Evolutionary conservation across 805 yeast species (phyloP).

Genomic region (Wickerhamiella siamensis): DNA sequence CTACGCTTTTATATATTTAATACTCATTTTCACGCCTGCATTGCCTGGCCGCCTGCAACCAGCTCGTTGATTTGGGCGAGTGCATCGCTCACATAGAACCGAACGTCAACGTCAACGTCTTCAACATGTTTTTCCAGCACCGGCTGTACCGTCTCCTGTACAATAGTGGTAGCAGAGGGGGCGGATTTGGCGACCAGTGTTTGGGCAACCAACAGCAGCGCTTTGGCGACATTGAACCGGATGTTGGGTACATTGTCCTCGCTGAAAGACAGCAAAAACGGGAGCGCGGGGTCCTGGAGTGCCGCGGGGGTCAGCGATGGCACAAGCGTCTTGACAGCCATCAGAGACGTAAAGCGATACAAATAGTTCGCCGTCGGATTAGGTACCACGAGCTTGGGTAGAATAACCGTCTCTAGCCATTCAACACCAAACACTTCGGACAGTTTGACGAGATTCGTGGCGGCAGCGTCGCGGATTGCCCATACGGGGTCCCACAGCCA

Average conservation of each 20-base stretch:
- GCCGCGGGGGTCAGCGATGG: conserved; percentile 51
- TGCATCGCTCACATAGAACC: conserved; percentile 66
- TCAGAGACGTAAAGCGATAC: conserved; percentile 79
- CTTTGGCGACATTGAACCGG: conserved; percentile 86
- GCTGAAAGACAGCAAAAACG: conserved; percentile 59
- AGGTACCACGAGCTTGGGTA: conserved; percentile 54
- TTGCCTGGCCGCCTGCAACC: not conserved
- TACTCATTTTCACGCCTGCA: not conserved
- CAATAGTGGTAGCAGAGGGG: conserved; percentile 23
- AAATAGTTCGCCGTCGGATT: conserved; percentile 56
- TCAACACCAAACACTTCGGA: conserved; percentile 80
- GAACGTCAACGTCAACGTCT: conserved; percentile 81
- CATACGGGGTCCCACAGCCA: conserved; percentile 98
- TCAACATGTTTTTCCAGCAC: conserved; percentile 46
- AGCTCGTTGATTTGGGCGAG: conserved; percentile 26
- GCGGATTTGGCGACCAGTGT: conserved; percentile 25
- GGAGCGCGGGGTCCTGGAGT: conserved; percentile 53
- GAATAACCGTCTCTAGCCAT: conserved; percentile 82
- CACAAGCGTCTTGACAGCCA: conserved; percentile 70
- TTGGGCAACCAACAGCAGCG: conserved; percentile 43
- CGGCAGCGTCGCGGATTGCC: conserved; percentile 95
- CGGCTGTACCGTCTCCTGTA: conserved; percentile 43
- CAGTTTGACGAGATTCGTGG: conserved; percentile 60
- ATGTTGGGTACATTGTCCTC: conserved; percentile 87
- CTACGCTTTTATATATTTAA: too few relatives aligned